Conservation (phyloP, 306 rosid species). For the Prunus mira region DNA sequence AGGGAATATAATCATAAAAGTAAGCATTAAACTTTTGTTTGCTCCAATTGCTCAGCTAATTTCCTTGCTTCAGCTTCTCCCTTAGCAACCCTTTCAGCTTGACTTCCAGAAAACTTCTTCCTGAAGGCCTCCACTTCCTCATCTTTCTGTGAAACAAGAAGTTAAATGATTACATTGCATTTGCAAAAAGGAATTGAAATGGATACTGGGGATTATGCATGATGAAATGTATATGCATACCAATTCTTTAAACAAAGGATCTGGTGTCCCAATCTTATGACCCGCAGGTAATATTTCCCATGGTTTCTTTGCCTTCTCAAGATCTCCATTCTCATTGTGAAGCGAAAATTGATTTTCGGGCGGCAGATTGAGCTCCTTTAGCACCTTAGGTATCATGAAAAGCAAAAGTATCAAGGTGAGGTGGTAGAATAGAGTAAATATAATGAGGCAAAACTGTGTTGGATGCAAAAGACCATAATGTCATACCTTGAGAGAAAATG, state of each 20-base stretch:
- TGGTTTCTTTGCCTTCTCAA: slow-evolving; percentile 49
- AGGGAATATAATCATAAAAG: neutral
- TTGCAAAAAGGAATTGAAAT: slow-evolving; percentile 13
- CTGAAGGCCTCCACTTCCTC: slow-evolving; percentile 63
- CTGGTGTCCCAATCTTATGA: slow-evolving; percentile 61
- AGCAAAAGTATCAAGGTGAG: neutral
- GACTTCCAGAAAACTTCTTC: slow-evolving; percentile 59
- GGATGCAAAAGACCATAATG: neutral
- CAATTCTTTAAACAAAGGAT: slow-evolving; percentile 64
- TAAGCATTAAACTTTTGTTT: slow-evolving; percentile 47
- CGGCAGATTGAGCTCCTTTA: slow-evolving; percentile 55
- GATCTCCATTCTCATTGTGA: slow-evolving; percentile 44
- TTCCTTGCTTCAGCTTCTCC: slow-evolving; percentile 53
- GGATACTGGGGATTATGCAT: neutral
- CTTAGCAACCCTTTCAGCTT: slow-evolving; percentile 53
- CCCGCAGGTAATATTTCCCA: slow-evolving; percentile 63
- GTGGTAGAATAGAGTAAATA: neutral
- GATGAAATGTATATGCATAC: slow-evolving; percentile 24
- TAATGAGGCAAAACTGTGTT: neutral
- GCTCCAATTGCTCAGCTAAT: slow-evolving; percentile 49
- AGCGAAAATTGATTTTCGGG: slow-evolving; percentile 43
- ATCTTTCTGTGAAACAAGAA: slow-evolving; percentile 48
- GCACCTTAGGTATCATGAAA: slow-evolving; percentile 42
- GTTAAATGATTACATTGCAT: neutral
- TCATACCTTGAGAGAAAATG: slow-evolving; percentile 61